Evolutionary conservation across 2,329 filamentous ascomycete species (phyloP).

Genomic region (Paecilomyces dactylethromorphus): DNA sequence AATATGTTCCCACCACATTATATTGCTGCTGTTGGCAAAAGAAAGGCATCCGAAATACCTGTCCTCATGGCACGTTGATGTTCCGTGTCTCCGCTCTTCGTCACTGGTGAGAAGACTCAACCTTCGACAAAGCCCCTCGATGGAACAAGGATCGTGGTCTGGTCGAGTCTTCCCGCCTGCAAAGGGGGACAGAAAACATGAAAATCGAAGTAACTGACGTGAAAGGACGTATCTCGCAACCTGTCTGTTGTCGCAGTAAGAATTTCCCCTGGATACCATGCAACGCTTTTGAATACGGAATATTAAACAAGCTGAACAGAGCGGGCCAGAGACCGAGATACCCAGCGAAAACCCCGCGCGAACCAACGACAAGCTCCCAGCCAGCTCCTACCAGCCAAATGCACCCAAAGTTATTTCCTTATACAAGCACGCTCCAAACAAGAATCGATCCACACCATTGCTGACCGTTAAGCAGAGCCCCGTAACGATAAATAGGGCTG

Average conservation of each 20-base stretch:
- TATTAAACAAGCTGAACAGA: not conserved
- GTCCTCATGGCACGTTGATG: conserved; percentile 9
- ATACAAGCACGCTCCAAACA: conserved; percentile 37
- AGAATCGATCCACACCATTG: conserved; percentile 31
- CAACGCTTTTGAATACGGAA: not conserved
- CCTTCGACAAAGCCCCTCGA: not conserved
- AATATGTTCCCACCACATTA: conserved; percentile 29
- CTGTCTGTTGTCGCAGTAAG: not conserved
- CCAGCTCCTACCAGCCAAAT: conserved; percentile 38
- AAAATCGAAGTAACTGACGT: not conserved
- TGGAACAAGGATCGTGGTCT: not conserved
- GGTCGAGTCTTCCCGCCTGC: not conserved
- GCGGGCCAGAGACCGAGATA: conserved; percentile 1
- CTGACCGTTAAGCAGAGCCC: conserved; percentile 28
- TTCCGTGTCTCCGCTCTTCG: conserved; percentile 13
- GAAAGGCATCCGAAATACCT: conserved; percentile 11
- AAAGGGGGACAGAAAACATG: not conserved
- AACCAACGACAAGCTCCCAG: conserved; percentile 36
- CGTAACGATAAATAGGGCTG: conserved; percentile 29
- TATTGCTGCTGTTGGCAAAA: conserved; percentile 18
- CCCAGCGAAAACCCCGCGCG: conserved; percentile 20
- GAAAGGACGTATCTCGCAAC: not conserved
- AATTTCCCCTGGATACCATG: not conserved
- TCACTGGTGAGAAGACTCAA: not conserved
- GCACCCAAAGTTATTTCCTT: conserved; percentile 38